Base-by-base conservation (phyloP, 805 yeast species). In the Ogataea saltuana region DNA sequence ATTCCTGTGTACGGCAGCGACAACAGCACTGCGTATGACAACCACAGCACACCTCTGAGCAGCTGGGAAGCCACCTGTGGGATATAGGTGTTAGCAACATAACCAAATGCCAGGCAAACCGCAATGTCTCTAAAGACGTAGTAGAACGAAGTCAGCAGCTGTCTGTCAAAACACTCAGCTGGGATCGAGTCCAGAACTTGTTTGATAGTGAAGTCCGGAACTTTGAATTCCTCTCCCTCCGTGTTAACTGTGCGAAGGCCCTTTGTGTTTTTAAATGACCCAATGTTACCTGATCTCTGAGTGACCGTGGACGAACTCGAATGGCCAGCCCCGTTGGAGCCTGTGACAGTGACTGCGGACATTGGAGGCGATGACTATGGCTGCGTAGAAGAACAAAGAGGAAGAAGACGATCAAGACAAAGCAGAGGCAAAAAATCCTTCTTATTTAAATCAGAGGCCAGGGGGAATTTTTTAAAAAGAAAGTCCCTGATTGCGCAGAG, bases 181-280 rank as follows among this genome's bases (percentile, higher is more conserved):
- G 95, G 95, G 57, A 86, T 87, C 30, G 81, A 84, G 39, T 71
- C 70, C 47, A 87, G 68, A 45, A 86, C 77, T 43, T 85, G 88
- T 74, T 85, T 85, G 64, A 86, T 85, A 50, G 88, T 67, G 68
- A 66, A 84, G 59, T 83, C 86, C 17, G 95, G 95, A 6, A 77
- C 91, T 44, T 74, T 75, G 63, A 83, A 86, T 49, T 71, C 78
- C 48, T 81, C 72, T 17, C 93, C 93, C 52, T 65, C 61, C 18
- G 86, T 78, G 58, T 80, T 83, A 39, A 73, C 61, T 17, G 84
- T 79, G 33, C 70, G 67, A 41, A 73, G 58, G 33, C 65, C 64
- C 28, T 55, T 50, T 10, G 62, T 49, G 20, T 50, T 42, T 35
- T 59, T 52, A 46, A 73, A 69, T 23, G 69, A 50, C 15, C 72